These are phyloP conservation scores for Biscogniauxia marginata DNA, from an alignment of 2,329 filamentous ascomycete species.

Conservation along the genomic window DNA sequence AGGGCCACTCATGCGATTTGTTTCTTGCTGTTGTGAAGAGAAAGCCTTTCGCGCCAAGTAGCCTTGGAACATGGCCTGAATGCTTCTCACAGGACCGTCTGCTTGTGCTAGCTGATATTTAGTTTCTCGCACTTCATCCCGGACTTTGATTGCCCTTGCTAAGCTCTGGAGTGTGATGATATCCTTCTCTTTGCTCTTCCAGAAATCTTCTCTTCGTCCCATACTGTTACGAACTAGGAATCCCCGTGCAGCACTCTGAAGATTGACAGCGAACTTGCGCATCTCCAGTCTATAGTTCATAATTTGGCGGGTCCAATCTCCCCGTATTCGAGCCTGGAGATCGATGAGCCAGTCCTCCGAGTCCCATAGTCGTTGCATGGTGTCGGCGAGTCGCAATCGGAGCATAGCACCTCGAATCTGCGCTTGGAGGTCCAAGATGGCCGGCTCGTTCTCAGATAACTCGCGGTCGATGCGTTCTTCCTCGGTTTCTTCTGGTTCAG, in stretches of 20 bases:
- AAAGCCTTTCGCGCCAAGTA: slow-evolving; percentile 62
- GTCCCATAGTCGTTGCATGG: slow-evolving; percentile 91
- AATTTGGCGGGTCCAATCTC: slow-evolving; percentile 83
- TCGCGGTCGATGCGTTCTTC: slow-evolving; percentile 85
- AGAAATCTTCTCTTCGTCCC: slow-evolving; percentile 62
- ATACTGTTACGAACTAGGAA: slow-evolving; percentile 67
- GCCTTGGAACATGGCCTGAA: slow-evolving; percentile 67
- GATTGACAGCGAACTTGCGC: slow-evolving; percentile 72
- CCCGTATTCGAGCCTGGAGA: slow-evolving; percentile 82
- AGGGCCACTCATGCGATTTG: slow-evolving; percentile 48
- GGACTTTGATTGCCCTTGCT: slow-evolving; percentile 66
- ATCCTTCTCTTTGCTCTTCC: slow-evolving; percentile 68
- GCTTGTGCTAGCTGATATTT: slow-evolving; percentile 60
- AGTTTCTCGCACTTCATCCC: slow-evolving; percentile 55
- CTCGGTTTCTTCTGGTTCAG: slow-evolving; percentile 81
- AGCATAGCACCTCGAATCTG: slow-evolving; percentile 80
- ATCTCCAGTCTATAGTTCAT: slow-evolving; percentile 79
- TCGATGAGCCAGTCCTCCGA: slow-evolving; percentile 75
- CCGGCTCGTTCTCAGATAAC: slow-evolving; percentile 70
- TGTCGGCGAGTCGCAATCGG: slow-evolving; percentile 71
- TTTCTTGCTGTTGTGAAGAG: slow-evolving; percentile 54
- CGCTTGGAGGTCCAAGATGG: slow-evolving; percentile 78
- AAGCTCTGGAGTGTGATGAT: slow-evolving; percentile 81
- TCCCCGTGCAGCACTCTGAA: slow-evolving; percentile 79
- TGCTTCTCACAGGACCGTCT: slow-evolving; percentile 61